Base-by-base conservation (phyloP, 108 stramenopile species). In the Bacterosira constricta region DNA sequence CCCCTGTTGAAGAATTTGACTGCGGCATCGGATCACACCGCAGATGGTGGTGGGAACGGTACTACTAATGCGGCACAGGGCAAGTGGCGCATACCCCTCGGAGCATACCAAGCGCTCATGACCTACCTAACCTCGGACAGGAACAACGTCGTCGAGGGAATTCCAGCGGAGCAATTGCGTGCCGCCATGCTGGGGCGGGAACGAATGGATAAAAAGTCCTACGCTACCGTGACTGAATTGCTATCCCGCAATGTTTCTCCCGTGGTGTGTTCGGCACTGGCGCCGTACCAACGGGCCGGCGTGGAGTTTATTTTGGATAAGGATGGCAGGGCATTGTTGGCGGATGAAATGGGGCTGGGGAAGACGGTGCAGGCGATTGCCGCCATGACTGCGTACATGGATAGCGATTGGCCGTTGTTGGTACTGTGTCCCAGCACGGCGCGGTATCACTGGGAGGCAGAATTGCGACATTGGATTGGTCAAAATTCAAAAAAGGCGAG, bases 321-420 rank as follows among this genome's bases (percentile, higher is more conserved):
- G 58, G 77, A 80, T 1, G 98, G 98, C 1, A 65, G 93, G n/a
- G 96, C 95, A 2, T 70, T 98, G 32, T 46, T 77, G 50, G 77
- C 77, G 1, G 82, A 83, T 51, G 81, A 82, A 30, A 84, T 90
- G 73, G 90, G 90, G 9, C 31, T 95, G 26, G 97, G 95, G 12
- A 93, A 99, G 79, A 97, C 97, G 0, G 66, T 97, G 3, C 95
- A 96, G 73, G 90, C 88, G 4, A 96, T 99, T 76, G 96, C 96
- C 0, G 74, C 85, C 50, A 94, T 94, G 81, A 61, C 89, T 1
- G 75, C 85, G n/a, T 98, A 89, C 63, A 49, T 54, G 41, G 58
- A 80, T 1, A n/a, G 34, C 8, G 96, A 98, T 45, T 99, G 97
- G 97, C 98, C 97, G 6, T 27, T 97, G 17, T 71, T 99, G 7